phyloP scores from a whole-genome alignment of 257 asterid species.

The Solanum etuberosum region DNA sequence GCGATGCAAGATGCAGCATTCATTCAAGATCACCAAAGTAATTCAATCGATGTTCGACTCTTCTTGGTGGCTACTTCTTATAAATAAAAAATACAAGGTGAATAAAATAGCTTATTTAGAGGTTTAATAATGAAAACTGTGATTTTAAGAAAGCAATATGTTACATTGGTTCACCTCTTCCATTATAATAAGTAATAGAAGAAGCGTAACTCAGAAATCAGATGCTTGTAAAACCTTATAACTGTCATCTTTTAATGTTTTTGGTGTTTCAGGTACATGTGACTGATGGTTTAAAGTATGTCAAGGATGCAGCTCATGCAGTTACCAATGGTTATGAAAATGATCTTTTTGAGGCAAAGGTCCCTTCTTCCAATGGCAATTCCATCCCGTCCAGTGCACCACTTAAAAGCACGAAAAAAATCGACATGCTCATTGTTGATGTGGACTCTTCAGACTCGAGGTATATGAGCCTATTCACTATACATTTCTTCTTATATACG shows the following conservation, averaged over 20 bases:
- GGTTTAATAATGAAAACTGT: not conserved
- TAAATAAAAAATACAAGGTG: not conserved
- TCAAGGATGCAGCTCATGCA: slow-evolving; percentile 29
- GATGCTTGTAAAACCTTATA: not conserved
- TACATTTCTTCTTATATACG: not conserved
- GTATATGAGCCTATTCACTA: slow-evolving; percentile 18
- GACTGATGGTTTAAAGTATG: slow-evolving; percentile 61
- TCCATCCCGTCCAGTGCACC: slow-evolving; percentile 14
- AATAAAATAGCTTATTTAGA: not conserved
- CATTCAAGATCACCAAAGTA: not conserved
- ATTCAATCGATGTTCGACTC: not conserved
- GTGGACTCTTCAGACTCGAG: slow-evolving; percentile 87
- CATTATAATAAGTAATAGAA: not conserved
- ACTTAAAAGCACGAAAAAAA: slow-evolving; percentile 15
- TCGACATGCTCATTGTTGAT: slow-evolving; percentile 72
- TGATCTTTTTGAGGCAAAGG: not conserved
- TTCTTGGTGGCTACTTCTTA: not conserved
- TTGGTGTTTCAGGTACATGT: slow-evolving; percentile 43
- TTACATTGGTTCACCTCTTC: not conserved
- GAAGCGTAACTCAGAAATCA: not conserved
- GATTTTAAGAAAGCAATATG: not conserved
- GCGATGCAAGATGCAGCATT: not conserved
- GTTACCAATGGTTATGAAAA: slow-evolving; percentile 5
- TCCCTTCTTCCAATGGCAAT: slow-evolving; percentile 7
- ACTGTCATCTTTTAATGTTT: not conserved